Evolutionary conservation across 1,284 basidiomycete species (phyloP), one percentile per base, ranked within the genome.

Genomic region (Schizopora paradoxa): DNA sequence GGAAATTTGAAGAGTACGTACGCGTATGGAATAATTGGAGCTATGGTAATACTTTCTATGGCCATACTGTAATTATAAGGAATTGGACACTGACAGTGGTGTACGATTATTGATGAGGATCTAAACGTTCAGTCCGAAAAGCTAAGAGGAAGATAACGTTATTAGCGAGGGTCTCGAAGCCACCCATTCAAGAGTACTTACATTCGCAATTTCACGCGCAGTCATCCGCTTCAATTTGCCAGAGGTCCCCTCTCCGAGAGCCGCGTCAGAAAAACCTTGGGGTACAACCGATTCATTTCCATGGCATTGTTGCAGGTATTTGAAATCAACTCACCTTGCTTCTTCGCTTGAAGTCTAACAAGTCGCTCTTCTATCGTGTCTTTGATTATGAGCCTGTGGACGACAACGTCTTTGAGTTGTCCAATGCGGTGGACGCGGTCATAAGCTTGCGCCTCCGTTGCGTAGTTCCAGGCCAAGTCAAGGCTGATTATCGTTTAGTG

Each of bases 401-500:
- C 74, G 49, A 70, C 72, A 1, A 87, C 85, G 34, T 74, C 62
- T 56, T 83, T 83, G 51, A 79, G 73, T 57, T 86, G 82, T 0
- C 83, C 82, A 29, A 83, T 72, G n/a, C 81, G 74, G 62, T 86
- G 82, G 11, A 68, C 73, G 51, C 79, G 73, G 58, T 84, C 80
- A 47, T 83, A 86, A 4, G 80, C 80, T 52, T 85, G 77, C 0
- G 69, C 69, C 55, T 86, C 83, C 0, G 77, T 67, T 0, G 84
- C 83, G 47, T 73, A 80, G 52, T 79, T 81, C 81, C 81, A 84
- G n/a, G 76, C 77, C 21, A 84, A 62, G 57, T 85, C 83, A 67
- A 86, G 71, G 57, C 79, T 82, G 29, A 2, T 4, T 7, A 47
- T 7, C 31, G 27, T n/a, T 31, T 14, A 23, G 26, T 22, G 14